Evolutionary conservation across 2,329 filamentous ascomycete genomes (phyloP).

Genomic region (Gyromitra esculenta): DNA sequence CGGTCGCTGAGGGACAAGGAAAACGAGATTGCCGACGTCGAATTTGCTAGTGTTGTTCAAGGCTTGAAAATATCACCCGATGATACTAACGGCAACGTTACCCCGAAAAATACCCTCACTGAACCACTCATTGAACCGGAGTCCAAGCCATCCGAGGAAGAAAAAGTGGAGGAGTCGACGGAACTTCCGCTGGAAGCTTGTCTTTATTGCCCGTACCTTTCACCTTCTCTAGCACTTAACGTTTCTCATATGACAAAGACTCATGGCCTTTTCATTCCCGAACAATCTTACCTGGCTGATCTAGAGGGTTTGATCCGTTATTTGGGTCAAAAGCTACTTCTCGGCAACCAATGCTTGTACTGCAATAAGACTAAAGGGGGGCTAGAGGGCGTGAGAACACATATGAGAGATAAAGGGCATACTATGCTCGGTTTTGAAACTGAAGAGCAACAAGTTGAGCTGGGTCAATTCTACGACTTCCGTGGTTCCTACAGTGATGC

Average conservation of each 20-base stretch:
- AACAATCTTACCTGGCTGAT: slow-evolving; percentile 83
- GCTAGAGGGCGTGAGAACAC: slow-evolving; percentile 83
- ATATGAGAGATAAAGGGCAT: slow-evolving; percentile 96
- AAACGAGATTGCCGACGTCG: slow-evolving; percentile 71
- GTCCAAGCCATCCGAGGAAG: slow-evolving; percentile 58
- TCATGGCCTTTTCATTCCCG: slow-evolving; percentile 96
- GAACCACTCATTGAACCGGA: slow-evolving; percentile 15
- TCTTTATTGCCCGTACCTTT: slow-evolving; percentile 91
- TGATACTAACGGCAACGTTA: slow-evolving; percentile 54
- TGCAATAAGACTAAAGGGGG: slow-evolving; percentile 86
- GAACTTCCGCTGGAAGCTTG: slow-evolving; percentile 65
- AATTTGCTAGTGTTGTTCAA: slow-evolving; percentile 80
- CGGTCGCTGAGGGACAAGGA: slow-evolving; percentile 58
- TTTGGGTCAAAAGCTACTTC: slow-evolving; percentile 80
- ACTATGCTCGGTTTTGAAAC: slow-evolving; percentile 94
- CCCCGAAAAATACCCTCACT: slow-evolving; percentile 3
- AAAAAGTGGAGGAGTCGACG: slow-evolving; percentile 62
- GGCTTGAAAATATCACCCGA: slow-evolving; percentile 69
- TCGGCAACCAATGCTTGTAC: slow-evolving; percentile 84
- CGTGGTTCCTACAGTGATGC: slow-evolving; percentile 88
- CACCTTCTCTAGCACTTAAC: slow-evolving; percentile 78
- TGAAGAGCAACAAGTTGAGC: slow-evolving; percentile 89
- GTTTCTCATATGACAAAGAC: slow-evolving; percentile 88
- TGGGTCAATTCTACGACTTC: slow-evolving; percentile 98
- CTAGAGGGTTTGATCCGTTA: slow-evolving; percentile 81